Conservation (phyloP, 2,329 filamentous ascomycete genomes). For the Geosmithia putterillii region DNA sequence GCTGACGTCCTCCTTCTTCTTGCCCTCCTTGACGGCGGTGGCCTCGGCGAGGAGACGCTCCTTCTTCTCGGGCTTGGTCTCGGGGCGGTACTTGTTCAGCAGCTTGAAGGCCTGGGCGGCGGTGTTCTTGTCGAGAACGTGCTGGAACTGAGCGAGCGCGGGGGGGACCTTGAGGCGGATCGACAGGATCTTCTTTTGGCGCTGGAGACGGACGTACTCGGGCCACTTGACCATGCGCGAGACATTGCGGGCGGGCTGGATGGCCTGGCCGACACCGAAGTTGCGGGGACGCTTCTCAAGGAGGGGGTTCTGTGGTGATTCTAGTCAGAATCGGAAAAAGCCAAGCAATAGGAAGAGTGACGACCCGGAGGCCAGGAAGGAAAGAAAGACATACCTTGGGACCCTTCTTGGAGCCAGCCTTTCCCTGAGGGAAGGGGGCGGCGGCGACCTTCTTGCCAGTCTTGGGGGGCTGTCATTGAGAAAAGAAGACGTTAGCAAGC, state of each 20-base stretch:
- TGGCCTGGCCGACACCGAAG: slow-evolving; percentile 98
- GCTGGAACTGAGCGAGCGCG: slow-evolving; percentile 93
- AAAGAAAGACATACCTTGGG: slow-evolving; percentile 64
- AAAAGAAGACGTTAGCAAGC: slow-evolving; percentile 96
- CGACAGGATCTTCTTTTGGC: slow-evolving; percentile 89
- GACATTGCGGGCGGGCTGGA: slow-evolving; percentile 92
- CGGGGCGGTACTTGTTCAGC: slow-evolving; percentile 99
- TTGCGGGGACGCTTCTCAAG: slow-evolving; percentile 96
- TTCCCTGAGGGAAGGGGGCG: slow-evolving; percentile 90
- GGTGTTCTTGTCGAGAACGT: slow-evolving; percentile 92
- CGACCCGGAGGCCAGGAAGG: neutral
- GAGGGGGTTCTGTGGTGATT: slow-evolving; percentile 71
- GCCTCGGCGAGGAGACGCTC: slow-evolving; percentile 98
- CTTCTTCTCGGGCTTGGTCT: slow-evolving; percentile 99
- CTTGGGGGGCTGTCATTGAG: slow-evolving; percentile 99
- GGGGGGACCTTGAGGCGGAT: slow-evolving; percentile 98
- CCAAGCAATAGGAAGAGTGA: neutral
- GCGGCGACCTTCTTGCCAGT: slow-evolving; percentile 94
- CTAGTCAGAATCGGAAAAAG: neutral
- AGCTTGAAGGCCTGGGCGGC: slow-evolving; percentile 97
- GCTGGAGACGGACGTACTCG: slow-evolving; percentile 96
- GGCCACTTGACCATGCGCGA: slow-evolving; percentile 99
- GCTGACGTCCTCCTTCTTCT: slow-evolving; percentile 99
- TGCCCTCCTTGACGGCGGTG: slow-evolving; percentile 92
- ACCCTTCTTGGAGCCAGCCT: slow-evolving; percentile 86